Evolutionary conservation across 371 early-diverging fungal species (phyloP).

Genomic region (Blastocladiella emersonii): DNA sequence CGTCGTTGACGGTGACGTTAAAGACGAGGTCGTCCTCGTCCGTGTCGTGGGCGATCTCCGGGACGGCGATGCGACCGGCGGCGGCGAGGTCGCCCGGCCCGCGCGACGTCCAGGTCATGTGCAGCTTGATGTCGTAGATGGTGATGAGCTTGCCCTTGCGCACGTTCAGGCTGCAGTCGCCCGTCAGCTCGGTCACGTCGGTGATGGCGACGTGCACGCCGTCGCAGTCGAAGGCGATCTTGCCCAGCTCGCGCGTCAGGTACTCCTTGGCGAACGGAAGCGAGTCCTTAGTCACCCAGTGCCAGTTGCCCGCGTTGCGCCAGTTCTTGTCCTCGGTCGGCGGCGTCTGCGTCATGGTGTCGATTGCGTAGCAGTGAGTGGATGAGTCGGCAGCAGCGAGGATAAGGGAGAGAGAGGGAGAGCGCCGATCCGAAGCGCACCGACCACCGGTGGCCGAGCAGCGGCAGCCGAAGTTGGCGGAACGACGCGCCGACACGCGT

Average conservation of each 20-base stretch:
- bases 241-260: neutral
- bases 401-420: too few species aligned
- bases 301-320: constrained; percentile 3
- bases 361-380: too few species aligned
- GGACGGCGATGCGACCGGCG: neutral
- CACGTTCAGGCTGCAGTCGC: constrained; percentile 2
- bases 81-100: neutral
- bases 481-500: too few species aligned
- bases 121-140: constrained; percentile 1
- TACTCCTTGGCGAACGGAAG: neutral
- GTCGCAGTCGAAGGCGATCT: neutral
- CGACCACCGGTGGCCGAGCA: too few species aligned
- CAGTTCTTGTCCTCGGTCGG: neutral
- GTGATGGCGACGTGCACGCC: neutral
- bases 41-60: constrained; percentile 3
- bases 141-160: constrained; percentile 7
- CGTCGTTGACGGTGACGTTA: neutral
- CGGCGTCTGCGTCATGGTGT: too few species aligned
- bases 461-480: too few species aligned
- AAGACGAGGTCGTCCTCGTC: constrained; percentile 4
- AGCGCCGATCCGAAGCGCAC: too few species aligned
- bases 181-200: neutral
- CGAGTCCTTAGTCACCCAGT: constrained; percentile 1
- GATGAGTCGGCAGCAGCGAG: too few species aligned
- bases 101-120: neutral